phyloP scores from a whole-genome alignment of 2,329 filamentous ascomycete species.

The Helicocarpus griseus region DNA sequence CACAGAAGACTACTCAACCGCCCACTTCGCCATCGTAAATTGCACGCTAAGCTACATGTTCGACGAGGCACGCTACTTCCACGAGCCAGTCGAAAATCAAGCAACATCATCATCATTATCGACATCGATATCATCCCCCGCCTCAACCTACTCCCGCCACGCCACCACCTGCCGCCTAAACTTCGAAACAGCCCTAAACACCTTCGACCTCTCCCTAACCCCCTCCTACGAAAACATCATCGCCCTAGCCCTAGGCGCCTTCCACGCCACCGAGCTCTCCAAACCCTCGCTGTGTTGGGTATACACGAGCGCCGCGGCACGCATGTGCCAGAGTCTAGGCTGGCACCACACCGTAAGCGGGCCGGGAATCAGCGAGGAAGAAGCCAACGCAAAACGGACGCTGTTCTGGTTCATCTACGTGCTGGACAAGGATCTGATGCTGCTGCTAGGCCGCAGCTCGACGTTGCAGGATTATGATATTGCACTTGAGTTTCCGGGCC shows the following conservation, averaged over 20 bases:
- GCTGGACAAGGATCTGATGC: constrained; percentile 48
- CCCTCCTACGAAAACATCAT: constrained; percentile 48
- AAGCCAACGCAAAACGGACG: constrained; percentile 19
- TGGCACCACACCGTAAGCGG: constrained; percentile 42
- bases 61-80: constrained; percentile 19
- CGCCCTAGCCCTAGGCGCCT: constrained; percentile 48
- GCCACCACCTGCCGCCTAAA: constrained; percentile 32
- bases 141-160: constrained; percentile 22
- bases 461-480: constrained; percentile 53
- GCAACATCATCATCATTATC: background rate
- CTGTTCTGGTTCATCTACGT: constrained; percentile 53
- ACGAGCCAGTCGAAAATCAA: background rate
- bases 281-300: constrained; percentile 56
- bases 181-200: constrained; percentile 34
- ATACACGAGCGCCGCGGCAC: constrained; percentile 49
- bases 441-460: constrained; percentile 50
- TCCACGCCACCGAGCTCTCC: constrained; percentile 54
- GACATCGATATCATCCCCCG: background rate
- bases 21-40: constrained; percentile 31
- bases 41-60: constrained; percentile 31
- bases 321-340: constrained; percentile 53
- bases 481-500: constrained; percentile 36
- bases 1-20: constrained; percentile 31
- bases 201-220: constrained; percentile 48
- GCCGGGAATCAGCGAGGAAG: constrained; percentile 15